Conservation (phyloP, 805 yeast species). For the Barnettozyma populi region DNA sequence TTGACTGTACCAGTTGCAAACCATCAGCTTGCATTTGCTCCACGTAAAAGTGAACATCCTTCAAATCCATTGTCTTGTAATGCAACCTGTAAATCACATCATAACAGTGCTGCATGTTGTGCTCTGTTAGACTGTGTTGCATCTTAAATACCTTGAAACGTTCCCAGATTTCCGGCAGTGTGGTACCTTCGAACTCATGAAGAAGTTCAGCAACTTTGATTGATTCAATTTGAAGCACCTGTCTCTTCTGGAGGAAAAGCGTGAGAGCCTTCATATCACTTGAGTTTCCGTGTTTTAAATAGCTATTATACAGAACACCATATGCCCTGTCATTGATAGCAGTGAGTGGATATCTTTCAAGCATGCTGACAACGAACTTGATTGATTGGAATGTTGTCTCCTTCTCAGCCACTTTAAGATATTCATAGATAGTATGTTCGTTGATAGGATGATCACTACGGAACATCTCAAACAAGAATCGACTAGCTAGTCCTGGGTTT, state of each 20-base stretch:
- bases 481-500: slow-evolving; percentile 24
- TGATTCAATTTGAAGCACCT: slow-evolving; percentile 7
- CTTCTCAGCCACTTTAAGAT: slow-evolving; percentile 14
- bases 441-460: slow-evolving; percentile 22
- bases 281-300: slow-evolving; percentile 5
- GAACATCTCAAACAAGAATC: slow-evolving; percentile 24
- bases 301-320: slow-evolving; percentile 8
- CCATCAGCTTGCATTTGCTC: slow-evolving; percentile 11
- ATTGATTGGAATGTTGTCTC: slow-evolving; percentile 17
- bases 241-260: slow-evolving; percentile 8
- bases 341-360: slow-evolving; percentile 18
- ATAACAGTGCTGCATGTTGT: slow-evolving; percentile 9
- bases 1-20: background rate
- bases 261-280: slow-evolving; percentile 2
- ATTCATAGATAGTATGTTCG: slow-evolving; percentile 16
- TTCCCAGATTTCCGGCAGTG: slow-evolving; percentile 9
- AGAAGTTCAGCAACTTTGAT: slow-evolving; percentile 9
- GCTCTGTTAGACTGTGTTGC: slow-evolving; percentile 1
- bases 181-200: slow-evolving; percentile 1
- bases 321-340: slow-evolving; percentile 17
- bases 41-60: slow-evolving; percentile 10
- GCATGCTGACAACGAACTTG: slow-evolving; percentile 18
- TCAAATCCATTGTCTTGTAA: slow-evolving; percentile 8
- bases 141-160: slow-evolving; percentile 3
- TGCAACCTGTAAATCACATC: slow-evolving; percentile 8